phyloP scores from a whole-genome alignment of 225 moss, liverwort and hornwort species.

The Lunularia cruciata region DNA sequence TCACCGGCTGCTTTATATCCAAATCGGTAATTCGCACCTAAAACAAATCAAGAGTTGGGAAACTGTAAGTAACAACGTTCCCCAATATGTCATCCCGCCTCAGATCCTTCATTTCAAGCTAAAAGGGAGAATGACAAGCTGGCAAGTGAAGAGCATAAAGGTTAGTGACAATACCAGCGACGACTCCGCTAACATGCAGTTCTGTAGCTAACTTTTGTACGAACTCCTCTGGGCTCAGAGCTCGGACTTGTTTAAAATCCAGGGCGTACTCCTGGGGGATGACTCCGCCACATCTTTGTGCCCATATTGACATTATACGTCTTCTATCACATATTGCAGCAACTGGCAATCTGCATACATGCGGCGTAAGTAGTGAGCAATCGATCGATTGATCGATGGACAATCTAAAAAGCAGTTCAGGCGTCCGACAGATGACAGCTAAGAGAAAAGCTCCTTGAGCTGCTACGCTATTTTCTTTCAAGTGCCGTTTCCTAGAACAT shows the following conservation, averaged over 20 bases:
- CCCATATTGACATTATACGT: conserved; percentile 84
- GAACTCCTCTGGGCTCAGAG: conserved; percentile 83
- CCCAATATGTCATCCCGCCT: too few species aligned
- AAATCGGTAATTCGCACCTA: conserved; percentile 94
- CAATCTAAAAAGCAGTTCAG: too few species aligned
- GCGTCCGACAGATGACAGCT: too few species aligned
- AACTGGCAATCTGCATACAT: conserved; percentile 76
- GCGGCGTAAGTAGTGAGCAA: too few species aligned
- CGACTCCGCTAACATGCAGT: conserved; percentile 82
- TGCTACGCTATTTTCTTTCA: too few species aligned
- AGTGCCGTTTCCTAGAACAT: too few species aligned
- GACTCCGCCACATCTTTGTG: conserved; percentile 53
- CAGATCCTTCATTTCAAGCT: neutral
- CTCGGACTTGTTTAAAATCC: conserved; percentile 80
- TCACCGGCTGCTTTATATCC: conserved; percentile 92
- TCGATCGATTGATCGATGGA: too few species aligned
- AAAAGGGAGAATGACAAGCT: neutral
- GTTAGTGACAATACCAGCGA: conserved; percentile 56
- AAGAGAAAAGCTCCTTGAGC: too few species aligned
- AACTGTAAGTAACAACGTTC: too few species aligned
- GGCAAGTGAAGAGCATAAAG: neutral
- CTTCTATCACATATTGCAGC: conserved; percentile 79
- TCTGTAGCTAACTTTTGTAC: conserved; percentile 86
- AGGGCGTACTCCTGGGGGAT: conserved; percentile 71
- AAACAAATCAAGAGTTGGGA: neutral